Conservation (phyloP, 805 yeast species). For the Priceomyces medius region DNA sequence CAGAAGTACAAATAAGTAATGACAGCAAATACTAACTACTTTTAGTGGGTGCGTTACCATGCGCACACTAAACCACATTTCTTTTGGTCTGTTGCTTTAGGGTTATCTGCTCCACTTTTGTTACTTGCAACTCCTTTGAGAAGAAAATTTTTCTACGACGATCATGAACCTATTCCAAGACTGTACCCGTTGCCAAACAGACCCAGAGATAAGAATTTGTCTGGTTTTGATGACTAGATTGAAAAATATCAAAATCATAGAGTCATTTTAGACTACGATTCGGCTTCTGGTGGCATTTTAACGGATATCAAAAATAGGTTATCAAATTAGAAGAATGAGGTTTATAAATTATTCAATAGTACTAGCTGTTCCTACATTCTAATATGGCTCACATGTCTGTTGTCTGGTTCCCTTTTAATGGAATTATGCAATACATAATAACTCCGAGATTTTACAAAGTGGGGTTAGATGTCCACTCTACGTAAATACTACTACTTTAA, state of each 20-base stretch:
- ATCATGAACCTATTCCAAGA: slow-evolving; percentile 63
- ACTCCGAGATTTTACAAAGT: too few species aligned
- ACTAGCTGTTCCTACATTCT: too few species aligned
- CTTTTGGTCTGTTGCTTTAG: slow-evolving; percentile 63
- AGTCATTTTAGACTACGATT: neutral
- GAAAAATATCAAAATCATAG: neutral
- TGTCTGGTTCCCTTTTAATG: too few species aligned
- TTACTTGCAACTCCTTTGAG: slow-evolving; percentile 65
- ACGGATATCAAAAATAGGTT: too few species aligned
- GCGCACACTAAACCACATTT: slow-evolving; percentile 77
- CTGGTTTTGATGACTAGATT: slow-evolving; percentile 54
- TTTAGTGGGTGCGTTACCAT: slow-evolving; percentile 70
- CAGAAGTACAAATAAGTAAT: too few species aligned
- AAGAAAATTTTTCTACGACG: slow-evolving; percentile 63
- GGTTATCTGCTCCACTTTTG: slow-evolving; percentile 65
- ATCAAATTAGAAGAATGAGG: too few species aligned
- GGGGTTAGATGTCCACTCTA: too few species aligned
- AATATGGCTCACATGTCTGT: too few species aligned
- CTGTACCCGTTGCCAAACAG: slow-evolving; percentile 59
- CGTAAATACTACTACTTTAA: too few species aligned
- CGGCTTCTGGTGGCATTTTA: too few species aligned
- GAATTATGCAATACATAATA: too few species aligned
- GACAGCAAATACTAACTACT: slow-evolving; percentile 17
- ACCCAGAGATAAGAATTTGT: slow-evolving; percentile 46
- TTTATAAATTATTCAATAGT: too few species aligned